Evolutionary conservation across 2,329 filamentous ascomycete species (phyloP), one percentile per base, ranked within the genome.

Genomic region (Aspergillus puulaauensis): DNA sequence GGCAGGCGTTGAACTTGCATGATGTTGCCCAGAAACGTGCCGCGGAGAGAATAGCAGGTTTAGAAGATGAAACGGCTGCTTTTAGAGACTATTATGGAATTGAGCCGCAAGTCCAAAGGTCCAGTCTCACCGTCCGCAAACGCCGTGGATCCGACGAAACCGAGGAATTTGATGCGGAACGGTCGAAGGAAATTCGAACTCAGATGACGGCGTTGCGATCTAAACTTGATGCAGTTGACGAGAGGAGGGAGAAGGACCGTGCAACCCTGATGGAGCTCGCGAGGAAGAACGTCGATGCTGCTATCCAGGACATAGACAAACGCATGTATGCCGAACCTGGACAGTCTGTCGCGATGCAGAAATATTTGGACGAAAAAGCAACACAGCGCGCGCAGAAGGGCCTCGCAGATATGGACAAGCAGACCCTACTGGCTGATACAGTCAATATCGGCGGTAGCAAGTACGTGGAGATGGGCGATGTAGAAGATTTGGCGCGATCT

Each of bases 21-120:
- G 91, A 96, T 68, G 88, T 90, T 6, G 93, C 93, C 0, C 91
- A 95, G 68, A 92, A 88, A 68, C 84, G 95, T 54, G 93, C 93
- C 0, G 87, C 93, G 57, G 90, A 96, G 71, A 86, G 92, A 37
- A 79, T 97, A 23, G 85, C 90, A 5, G 93, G 89, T 70, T 85
- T 97, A 58, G 86, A 93, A 41, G 83, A 90, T 56, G 88, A 93
- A 57, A 77, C 82, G 52, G 82, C 85, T 61, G 84, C 86, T 2
- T 89, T 88, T 63, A 85, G 90, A 43, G 86, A 89, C 46, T 92
- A 96, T 72, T 96, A 96, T 68, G 89, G 89, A 31, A 84, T 79
- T 64, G 74, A 77, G 24, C 84, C 64, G 31, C 68, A 75, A 73
- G 79, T 65, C 64, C 57, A 61, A 27, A 77, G 78, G 40, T 80